Evolutionary conservation across 73 alveolate species (phyloP).

Genomic region (Paramecium caudatum): DNA sequence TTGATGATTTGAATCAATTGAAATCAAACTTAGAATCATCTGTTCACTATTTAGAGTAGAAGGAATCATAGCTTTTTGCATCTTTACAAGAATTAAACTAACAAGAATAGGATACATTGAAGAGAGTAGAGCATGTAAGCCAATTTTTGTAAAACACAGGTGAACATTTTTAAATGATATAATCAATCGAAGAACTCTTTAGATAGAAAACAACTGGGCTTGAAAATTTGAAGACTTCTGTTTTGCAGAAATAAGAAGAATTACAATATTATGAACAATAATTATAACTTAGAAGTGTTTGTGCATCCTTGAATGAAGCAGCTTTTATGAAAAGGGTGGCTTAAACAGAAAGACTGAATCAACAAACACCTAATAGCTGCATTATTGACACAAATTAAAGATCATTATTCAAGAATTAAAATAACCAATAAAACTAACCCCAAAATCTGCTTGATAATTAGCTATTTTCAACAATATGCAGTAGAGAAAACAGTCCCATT

Average conservation of each 20-base stretch:
- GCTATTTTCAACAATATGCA: not conserved
- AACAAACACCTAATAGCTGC: constrained; percentile 37
- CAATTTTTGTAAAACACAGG: not conserved
- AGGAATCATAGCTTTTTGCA: not conserved
- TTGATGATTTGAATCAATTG: not conserved
- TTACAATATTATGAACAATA: not conserved
- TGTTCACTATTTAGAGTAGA: constrained; percentile 19
- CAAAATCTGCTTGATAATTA: not conserved
- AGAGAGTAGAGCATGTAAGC: constrained; percentile 16
- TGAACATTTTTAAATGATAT: not conserved
- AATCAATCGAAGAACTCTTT: constrained; percentile 20
- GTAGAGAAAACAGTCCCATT: not conserved
- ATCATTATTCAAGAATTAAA: not conserved
- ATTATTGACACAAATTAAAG: no score
- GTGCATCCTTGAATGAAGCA: constrained; percentile 50
- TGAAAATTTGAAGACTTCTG: not conserved
- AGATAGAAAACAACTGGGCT: not conserved
- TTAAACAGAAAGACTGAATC: constrained; percentile 15
- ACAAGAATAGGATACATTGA: not conserved
- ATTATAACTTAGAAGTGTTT: not conserved
- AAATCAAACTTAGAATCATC: constrained; percentile 43
- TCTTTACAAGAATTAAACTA: not conserved
- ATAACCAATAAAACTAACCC: not conserved
- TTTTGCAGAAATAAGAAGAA: constrained; percentile 38
- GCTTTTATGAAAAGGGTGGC: constrained; percentile 11